phyloP scores from a whole-genome alignment of 192 early-diverging fungal genomes.

The Cladochytrium replicatum region DNA sequence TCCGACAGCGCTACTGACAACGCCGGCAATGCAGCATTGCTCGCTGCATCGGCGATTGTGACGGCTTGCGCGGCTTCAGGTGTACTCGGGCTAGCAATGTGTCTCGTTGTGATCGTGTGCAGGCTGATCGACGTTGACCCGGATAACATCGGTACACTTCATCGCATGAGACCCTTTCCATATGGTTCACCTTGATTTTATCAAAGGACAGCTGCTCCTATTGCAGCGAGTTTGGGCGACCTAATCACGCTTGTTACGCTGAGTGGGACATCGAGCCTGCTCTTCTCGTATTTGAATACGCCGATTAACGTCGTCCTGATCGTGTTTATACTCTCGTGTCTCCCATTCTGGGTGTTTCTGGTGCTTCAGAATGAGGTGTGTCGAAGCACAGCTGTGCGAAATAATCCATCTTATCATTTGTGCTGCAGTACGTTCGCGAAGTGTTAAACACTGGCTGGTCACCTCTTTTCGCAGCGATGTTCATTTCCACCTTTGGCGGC shows the following conservation, averaged over 20 bases:
- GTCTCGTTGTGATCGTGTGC: constrained; percentile 53
- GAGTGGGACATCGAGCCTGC: constrained; percentile 36
- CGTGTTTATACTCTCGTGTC: neutral
- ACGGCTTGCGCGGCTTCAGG: constrained; percentile 52
- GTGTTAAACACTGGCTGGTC: constrained; percentile 65
- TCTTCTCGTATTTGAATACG: constrained; percentile 41
- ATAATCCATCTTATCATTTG: neutral
- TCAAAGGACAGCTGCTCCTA: too few species aligned
- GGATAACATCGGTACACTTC: constrained; percentile 75
- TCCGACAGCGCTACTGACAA: too few species aligned
- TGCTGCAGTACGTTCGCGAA: constrained; percentile 36
- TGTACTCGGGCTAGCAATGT: constrained; percentile 63
- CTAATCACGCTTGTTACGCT: constrained; percentile 58
- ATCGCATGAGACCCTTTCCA: too few species aligned
- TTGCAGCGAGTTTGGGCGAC: constrained; percentile 66
- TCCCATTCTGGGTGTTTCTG: constrained; percentile 14
- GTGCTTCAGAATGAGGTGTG: constrained; percentile 12
- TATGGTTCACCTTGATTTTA: too few species aligned
- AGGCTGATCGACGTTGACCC: constrained; percentile 61
- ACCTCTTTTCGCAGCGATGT: constrained; percentile 64
- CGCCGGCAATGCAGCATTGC: constrained; percentile 31
- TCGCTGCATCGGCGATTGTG: constrained; percentile 25
- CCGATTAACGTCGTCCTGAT: constrained; percentile 1
- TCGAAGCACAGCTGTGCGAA: neutral
- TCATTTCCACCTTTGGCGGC: constrained; percentile 52